Evolutionary conservation across 495 filamentous ascomycete species (phyloP).

Genomic region (Xanthoparmelia taractica): DNA sequence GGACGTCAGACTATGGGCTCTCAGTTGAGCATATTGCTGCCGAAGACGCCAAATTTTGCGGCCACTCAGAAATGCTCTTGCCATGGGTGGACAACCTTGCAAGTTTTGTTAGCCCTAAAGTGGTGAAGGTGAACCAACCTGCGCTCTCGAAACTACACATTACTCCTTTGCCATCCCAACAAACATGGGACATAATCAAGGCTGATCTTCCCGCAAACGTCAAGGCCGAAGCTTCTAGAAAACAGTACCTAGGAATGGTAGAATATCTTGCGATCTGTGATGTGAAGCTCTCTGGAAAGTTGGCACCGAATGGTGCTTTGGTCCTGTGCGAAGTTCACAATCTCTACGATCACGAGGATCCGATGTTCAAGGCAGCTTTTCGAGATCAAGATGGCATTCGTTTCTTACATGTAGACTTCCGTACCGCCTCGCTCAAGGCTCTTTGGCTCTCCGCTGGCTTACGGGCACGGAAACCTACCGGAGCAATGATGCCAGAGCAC

Average conservation of each 20-base stretch:
- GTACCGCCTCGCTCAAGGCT: background rate
- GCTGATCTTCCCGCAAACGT: slow-evolving; percentile 7
- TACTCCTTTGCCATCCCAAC: background rate
- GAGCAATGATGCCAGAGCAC: background rate
- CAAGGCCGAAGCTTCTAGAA: background rate
- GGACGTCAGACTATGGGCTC: background rate
- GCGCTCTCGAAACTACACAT: background rate
- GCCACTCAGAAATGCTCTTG: slow-evolving; percentile 9
- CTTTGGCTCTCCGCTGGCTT: slow-evolving; percentile 12
- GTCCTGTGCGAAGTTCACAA: background rate
- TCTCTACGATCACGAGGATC: background rate
- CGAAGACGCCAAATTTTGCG: slow-evolving; percentile 5
- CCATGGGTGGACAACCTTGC: slow-evolving; percentile 11
- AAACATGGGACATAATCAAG: slow-evolving; percentile 10
- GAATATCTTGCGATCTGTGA: background rate
- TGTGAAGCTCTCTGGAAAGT: background rate
- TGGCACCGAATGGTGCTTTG: background rate
- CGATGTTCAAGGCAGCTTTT: background rate
- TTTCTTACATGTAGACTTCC: background rate
- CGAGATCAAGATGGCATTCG: background rate
- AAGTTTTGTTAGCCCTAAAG: slow-evolving; percentile 7
- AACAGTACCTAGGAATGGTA: background rate
- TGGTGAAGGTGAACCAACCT: background rate
- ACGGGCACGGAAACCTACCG: background rate
- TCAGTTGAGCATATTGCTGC: background rate